Conservation (phyloP, 179 eudicot species). For the Carnegiea gigantea region DNA sequence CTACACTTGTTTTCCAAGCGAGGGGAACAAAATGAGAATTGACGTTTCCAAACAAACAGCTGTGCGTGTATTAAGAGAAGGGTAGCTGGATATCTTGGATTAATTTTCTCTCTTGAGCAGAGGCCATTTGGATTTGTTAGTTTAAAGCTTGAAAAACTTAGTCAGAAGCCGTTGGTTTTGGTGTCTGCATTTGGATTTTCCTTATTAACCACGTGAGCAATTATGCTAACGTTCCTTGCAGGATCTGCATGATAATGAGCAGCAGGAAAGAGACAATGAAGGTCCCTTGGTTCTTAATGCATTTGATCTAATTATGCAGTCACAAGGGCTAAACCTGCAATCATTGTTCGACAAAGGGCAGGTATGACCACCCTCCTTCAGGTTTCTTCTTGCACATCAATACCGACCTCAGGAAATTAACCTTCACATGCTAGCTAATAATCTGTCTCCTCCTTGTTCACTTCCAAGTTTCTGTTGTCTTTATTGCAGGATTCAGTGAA, state of each 20-base stretch:
- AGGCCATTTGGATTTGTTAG: background rate
- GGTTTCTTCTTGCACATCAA: background rate
- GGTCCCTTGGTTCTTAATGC: constrained; percentile 93
- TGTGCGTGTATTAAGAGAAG: background rate
- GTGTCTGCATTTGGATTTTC: no score
- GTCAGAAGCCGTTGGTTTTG: no score
- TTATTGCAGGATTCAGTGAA: constrained; percentile 65
- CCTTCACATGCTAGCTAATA: background rate
- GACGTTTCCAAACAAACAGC: no score
- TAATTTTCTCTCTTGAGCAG: background rate
- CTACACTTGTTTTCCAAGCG: no score
- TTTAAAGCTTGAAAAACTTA: background rate
- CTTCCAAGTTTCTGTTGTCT: constrained; percentile 1
- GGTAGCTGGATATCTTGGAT: background rate
- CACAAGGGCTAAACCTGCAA: constrained; percentile 89
- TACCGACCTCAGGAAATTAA: background rate
- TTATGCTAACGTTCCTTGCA: constrained; percentile 31
- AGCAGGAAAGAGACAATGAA: constrained; percentile 46
- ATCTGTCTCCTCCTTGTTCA: background rate
- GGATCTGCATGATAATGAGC: constrained; percentile 59
- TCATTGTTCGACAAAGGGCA: constrained; percentile 74
- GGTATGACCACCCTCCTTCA: constrained; percentile 39
- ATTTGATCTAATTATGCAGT: constrained; percentile 84
- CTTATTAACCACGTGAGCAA: background rate
- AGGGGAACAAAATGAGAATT: background rate